Base-by-base conservation (phyloP, 768 basidiomycete species). In the Kwoniella botswanensis region DNA sequence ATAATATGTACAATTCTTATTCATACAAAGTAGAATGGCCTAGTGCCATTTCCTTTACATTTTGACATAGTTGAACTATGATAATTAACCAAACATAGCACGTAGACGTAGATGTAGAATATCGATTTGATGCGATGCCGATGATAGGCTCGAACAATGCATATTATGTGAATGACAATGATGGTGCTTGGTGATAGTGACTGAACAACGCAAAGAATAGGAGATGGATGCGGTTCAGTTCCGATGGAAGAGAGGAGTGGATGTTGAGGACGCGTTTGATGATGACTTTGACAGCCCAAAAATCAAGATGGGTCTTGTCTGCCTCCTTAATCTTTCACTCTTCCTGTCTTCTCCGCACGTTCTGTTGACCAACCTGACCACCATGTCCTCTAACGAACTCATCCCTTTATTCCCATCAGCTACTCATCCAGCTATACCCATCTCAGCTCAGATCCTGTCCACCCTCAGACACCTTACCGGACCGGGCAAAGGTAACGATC, bases 341-440 rank as follows among this genome's bases (percentile, higher is more conserved):
- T 35, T 35, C 35, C 3, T 35, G 35, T 35, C 0, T 6, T 18
- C 46, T 58, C 26, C 24, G 21, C 21, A 26, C 54, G 54, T 35
- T 35, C 35, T 35, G 35, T 35, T 35, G 35, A 35, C 35, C 35
- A 35, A 35, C 35, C 35, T 35, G 0, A 35, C 5, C 59, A 29
- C 11, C 58, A 76, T 73, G 72, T 65, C 72, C 11, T 54, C 76
- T 0, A 43, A 73, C 21, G 80, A 82, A 59, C 69, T 79, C 46
- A 24, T 72, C 15, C 74, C 75, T 5, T 71, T 82, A 44, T 82
- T 82, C 67, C 78, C 80, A 12, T 79, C 79, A 15, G 72, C 78
- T 1, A 77, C 75, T 13, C 78, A 82, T 41, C 78, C 78, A 15
- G 77, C 76, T 41, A 62, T 82, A 6, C 77, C 79, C 12, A 68